A percentile compares a stretch with the other conserved stretches of the same genome.
phyloP scores from a whole-genome alignment of 2,329 filamentous ascomycete species.

The Thermomyces lanuginosus region DNA sequence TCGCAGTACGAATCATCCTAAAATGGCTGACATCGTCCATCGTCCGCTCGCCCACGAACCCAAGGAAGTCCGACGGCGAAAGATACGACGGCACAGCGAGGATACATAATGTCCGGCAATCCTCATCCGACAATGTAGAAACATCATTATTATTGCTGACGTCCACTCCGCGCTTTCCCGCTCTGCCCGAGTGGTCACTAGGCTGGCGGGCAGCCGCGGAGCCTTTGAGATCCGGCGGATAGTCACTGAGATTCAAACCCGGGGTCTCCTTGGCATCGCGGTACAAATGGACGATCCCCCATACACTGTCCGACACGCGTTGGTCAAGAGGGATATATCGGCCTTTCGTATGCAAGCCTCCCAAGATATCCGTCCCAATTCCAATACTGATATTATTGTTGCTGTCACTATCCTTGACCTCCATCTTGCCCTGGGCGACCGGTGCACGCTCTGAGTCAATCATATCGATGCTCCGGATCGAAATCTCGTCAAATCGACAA shows the following conservation, averaged over 20 bases:
- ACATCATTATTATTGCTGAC: slow-evolving; percentile 4
- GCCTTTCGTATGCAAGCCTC: slow-evolving; percentile 68
- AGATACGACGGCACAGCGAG: slow-evolving; percentile 90
- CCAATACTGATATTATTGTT: slow-evolving; percentile 29
- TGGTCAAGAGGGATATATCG: slow-evolving; percentile 55
- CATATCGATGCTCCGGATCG: slow-evolving; percentile 69
- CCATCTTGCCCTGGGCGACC: slow-evolving; percentile 9
- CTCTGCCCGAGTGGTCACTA: slow-evolving; percentile 13
- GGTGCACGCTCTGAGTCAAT: slow-evolving; percentile 18
- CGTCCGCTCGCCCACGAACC: slow-evolving; percentile 79
- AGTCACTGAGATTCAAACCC: slow-evolving; percentile 35
- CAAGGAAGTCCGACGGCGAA: slow-evolving; percentile 75
- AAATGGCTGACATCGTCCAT: slow-evolving; percentile 81
- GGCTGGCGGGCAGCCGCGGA: slow-evolving; percentile 19
- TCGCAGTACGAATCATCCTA: slow-evolving; percentile 77
- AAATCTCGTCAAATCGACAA: slow-evolving; percentile 67
- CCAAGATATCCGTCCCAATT: slow-evolving; percentile 35
- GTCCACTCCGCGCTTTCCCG: slow-evolving; percentile 3
- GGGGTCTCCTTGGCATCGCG: slow-evolving; percentile 63
- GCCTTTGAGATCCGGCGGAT: slow-evolving; percentile 25
- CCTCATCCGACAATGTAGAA: slow-evolving; percentile 25
- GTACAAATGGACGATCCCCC: slow-evolving; percentile 90
- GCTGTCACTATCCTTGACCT: slow-evolving; percentile 10
- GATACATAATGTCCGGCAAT: slow-evolving; percentile 80
- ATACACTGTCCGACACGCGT: slow-evolving; percentile 61